Evolutionary conservation across 2,329 filamentous ascomycete species (phyloP).

Genomic region (Ascochyta rabiei): DNA sequence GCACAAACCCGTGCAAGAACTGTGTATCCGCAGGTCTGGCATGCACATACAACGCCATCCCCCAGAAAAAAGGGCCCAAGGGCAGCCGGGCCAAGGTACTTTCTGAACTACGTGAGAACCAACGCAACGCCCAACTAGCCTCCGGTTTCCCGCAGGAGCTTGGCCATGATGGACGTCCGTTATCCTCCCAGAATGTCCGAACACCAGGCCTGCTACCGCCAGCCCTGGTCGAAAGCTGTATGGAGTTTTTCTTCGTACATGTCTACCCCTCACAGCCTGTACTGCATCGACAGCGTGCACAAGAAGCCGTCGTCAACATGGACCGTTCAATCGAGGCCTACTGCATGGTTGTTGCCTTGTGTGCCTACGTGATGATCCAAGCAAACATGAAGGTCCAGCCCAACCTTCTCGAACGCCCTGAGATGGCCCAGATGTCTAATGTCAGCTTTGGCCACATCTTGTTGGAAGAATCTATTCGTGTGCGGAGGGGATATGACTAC

Average conservation of each 20-base stretch:
- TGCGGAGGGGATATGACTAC: slow-evolving; percentile 63
- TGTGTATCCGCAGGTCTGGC: slow-evolving; percentile 63
- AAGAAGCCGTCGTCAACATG: slow-evolving; percentile 60
- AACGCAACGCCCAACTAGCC: slow-evolving; percentile 53
- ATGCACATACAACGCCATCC: slow-evolving; percentile 70
- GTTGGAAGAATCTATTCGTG: slow-evolving; percentile 63
- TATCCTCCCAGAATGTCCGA: slow-evolving; percentile 53
- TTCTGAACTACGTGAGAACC: slow-evolving; percentile 63
- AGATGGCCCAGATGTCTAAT: slow-evolving; percentile 51
- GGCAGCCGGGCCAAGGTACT: slow-evolving; percentile 67
- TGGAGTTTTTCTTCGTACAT: slow-evolving; percentile 67
- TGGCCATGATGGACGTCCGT: slow-evolving; percentile 50
- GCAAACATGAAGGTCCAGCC: slow-evolving; percentile 54
- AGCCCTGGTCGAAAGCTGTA: slow-evolving; percentile 59
- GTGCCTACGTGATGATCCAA: slow-evolving; percentile 58
- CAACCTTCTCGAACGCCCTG: slow-evolving; percentile 55
- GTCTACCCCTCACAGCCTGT: slow-evolving; percentile 70
- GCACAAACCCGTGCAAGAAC: slow-evolving; percentile 63
- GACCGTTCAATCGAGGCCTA: slow-evolving; percentile 62
- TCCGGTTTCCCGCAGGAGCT: slow-evolving; percentile 48
- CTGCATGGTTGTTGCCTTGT: slow-evolving; percentile 60
- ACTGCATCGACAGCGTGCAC: slow-evolving; percentile 58
- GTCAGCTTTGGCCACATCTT: slow-evolving; percentile 60
- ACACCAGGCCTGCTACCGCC: slow-evolving; percentile 57
- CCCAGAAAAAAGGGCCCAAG: slow-evolving; percentile 69